Conservation (phyloP, 2,329 filamentous ascomycete genomes). For the Davidsoniella australis region DNA sequence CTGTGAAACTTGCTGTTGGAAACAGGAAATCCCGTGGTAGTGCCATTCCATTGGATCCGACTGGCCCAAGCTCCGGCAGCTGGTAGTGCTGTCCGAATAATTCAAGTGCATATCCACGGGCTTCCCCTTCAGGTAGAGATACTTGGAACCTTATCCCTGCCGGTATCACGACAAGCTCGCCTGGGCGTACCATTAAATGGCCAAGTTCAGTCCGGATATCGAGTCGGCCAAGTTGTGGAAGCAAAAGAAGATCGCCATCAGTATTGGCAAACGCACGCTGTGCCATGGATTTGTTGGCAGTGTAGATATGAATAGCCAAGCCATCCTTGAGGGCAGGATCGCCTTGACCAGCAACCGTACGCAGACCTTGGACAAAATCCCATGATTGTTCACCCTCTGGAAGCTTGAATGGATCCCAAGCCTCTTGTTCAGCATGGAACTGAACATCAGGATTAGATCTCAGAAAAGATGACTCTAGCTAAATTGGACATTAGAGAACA, state of each 20-base stretch:
- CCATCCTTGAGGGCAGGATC: slow-evolving; percentile 32
- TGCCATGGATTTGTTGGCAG: slow-evolving; percentile 29
- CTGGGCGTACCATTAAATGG: slow-evolving; percentile 43
- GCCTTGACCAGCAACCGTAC: slow-evolving; percentile 31
- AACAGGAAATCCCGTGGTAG: slow-evolving; percentile 48
- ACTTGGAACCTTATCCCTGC: slow-evolving; percentile 37
- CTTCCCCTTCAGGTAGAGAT: slow-evolving; percentile 30
- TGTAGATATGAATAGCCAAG: slow-evolving; percentile 31
- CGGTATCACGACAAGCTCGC: slow-evolving; percentile 51
- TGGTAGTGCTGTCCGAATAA: slow-evolving; percentile 47
- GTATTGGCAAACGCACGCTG: slow-evolving; percentile 32
- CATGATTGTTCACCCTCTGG: slow-evolving; percentile 14
- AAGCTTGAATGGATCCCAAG: slow-evolving; percentile 28
- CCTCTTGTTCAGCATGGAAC: slow-evolving; percentile 28
- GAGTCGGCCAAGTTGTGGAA: slow-evolving; percentile 46
- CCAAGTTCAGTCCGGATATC: slow-evolving; percentile 55
- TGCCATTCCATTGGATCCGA: slow-evolving; percentile 49
- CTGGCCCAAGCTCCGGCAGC: slow-evolving; percentile 48
- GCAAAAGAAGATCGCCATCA: slow-evolving; percentile 50
- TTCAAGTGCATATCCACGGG: slow-evolving; percentile 50
- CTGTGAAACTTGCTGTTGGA: slow-evolving; percentile 41
- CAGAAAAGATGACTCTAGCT: slow-evolving; percentile 27
- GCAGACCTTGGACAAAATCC: slow-evolving; percentile 30
- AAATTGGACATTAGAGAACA: background rate
- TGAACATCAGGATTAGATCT: slow-evolving; percentile 28